phyloP scores from a whole-genome alignment of 257 asterid species.

The Solanum chaucha region DNA sequence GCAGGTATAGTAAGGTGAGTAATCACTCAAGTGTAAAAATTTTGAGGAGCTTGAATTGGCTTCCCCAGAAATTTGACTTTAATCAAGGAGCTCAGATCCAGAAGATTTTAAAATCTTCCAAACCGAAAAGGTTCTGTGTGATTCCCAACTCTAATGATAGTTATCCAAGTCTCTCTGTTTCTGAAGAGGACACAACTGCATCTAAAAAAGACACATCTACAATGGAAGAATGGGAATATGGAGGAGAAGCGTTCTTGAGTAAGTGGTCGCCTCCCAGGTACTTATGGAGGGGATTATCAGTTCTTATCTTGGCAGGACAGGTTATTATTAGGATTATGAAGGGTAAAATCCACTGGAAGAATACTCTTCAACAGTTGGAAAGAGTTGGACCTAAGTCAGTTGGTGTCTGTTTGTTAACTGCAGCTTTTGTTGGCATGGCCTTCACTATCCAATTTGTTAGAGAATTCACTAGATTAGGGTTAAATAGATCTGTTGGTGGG shows the following conservation, averaged over 20 bases:
- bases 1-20: conserved; percentile 11
- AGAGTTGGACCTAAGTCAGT: conserved; percentile 93
- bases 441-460: conserved; percentile 92
- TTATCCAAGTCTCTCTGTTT: conserved; percentile 25
- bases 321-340: conserved; percentile 44
- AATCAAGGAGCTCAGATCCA: conserved; percentile 14
- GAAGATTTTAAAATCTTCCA: conserved; percentile 19
- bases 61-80: conserved; percentile 20
- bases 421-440: conserved; percentile 98
- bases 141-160: conserved; percentile 43
- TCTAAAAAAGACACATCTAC: conserved; percentile 19
- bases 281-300: conserved; percentile 86
- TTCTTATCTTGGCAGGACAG: conserved; percentile 69
- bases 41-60: conserved; percentile 14
- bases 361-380: conserved; percentile 78
- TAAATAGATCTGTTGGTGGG: conserved; percentile 93
- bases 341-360: conserved; percentile 80
- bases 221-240: conserved; percentile 14
- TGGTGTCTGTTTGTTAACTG: conserved; percentile 79
- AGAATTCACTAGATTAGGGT: conserved; percentile 85
- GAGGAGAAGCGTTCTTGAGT: conserved; percentile 30
- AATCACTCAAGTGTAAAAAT: conserved; percentile 9
- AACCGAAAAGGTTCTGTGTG: conserved; percentile 15
- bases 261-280: conserved; percentile 89
- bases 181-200: conserved; percentile 27